Evolutionary conservation across 2,329 filamentous ascomycete genomes (phyloP).

Genomic region (Colletotrichum musae): DNA sequence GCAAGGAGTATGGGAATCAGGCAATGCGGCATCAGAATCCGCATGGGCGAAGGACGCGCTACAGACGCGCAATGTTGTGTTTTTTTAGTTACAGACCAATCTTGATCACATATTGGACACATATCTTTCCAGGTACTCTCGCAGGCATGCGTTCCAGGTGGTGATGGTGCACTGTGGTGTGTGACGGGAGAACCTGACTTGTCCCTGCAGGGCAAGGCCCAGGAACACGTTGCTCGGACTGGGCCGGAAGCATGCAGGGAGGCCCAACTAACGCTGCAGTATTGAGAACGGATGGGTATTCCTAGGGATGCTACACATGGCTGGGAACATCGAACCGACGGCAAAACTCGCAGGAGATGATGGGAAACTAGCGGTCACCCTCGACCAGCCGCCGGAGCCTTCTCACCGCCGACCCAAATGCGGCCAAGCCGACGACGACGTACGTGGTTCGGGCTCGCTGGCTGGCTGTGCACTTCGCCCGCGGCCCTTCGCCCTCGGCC

Average conservation of each 20-base stretch:
- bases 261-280: conserved; percentile 24
- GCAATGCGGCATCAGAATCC: conserved; percentile 32
- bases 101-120: conserved; percentile 26
- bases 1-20: conserved; percentile 31
- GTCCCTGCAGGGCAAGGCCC: conserved; percentile 24
- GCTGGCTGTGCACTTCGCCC: neutral
- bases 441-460: conserved; percentile 12
- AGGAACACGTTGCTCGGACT: conserved; percentile 37
- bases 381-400: conserved; percentile 15
- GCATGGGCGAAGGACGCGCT: conserved; percentile 16
- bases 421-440: conserved; percentile 34
- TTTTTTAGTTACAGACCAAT: conserved; percentile 30
- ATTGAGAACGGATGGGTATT: neutral
- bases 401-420: conserved; percentile 31
- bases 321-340: neutral
- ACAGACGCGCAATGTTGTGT: conserved; percentile 15
- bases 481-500: neutral
- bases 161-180: neutral
- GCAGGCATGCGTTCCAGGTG: neutral
- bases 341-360: neutral
- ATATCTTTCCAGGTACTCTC: neutral
- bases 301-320: neutral
- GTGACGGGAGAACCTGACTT: neutral
- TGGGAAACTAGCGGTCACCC: conserved; percentile 23
- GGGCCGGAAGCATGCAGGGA: conserved; percentile 34